Percentiles rank a stretch among this genome's conserved stretches.
These are phyloP conservation scores for Magnaporthiopsis rhizophila DNA, from an alignment of 2,329 filamentous ascomycete genomes.

Conservation along the genomic window DNA sequence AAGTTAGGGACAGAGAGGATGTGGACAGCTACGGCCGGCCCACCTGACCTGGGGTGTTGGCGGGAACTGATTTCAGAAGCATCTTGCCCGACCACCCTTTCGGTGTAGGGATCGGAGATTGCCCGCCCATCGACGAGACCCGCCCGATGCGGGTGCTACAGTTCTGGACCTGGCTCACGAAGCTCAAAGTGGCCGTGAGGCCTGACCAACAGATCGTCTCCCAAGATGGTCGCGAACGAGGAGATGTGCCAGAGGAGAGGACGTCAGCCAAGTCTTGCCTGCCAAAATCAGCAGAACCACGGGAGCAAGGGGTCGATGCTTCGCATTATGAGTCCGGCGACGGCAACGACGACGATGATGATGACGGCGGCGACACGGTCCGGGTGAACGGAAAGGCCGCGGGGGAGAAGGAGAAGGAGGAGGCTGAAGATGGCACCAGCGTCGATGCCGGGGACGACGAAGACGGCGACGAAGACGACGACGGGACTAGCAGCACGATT, in stretches of 20 bases:
- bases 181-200: conserved; percentile 12
- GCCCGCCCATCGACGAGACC: not conserved
- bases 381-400: no score
- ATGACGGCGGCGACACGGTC: not conserved
- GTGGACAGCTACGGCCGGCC: conserved; percentile 1
- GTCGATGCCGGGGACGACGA: no score
- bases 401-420: no score
- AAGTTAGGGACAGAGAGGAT: no score
- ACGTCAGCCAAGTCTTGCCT: no score
- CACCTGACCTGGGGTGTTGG: not conserved
- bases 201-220: no score
- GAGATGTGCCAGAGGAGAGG: no score
- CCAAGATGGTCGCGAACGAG: no score
- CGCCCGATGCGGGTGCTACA: conserved; percentile 19
- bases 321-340: no score
- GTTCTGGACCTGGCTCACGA: conserved; percentile 23
- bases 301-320: no score
- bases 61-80: not conserved
- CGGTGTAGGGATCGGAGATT: conserved; percentile 3
- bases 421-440: no score
- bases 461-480: not conserved
- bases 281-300: no score
- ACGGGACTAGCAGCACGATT: not conserved
- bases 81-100: conserved; percentile 9
- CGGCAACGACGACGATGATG: not conserved